Evolutionary conservation across 2,329 filamentous ascomycete genomes (phyloP).

Genomic region (Trichoderma atrobrunneum): DNA sequence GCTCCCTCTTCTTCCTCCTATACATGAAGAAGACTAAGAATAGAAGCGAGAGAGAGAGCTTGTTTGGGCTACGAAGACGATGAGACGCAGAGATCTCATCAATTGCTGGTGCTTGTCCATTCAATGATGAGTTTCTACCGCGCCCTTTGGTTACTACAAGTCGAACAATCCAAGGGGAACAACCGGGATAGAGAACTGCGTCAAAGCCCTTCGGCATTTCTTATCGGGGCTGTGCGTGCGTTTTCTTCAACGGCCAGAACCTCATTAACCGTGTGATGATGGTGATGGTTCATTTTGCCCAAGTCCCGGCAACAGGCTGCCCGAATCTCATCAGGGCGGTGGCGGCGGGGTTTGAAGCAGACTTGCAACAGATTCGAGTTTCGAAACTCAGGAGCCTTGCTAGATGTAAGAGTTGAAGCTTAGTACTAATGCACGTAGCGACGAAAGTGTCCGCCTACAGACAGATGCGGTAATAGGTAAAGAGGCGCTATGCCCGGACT

Average conservation of each 20-base stretch:
- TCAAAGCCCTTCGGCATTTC: background rate
- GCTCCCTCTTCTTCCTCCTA: background rate
- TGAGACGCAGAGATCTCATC: background rate
- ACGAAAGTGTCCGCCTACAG: background rate
- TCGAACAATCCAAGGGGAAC: background rate
- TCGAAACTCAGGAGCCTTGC: constrained; percentile 33
- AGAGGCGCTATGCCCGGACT: background rate
- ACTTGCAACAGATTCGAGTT: constrained; percentile 47
- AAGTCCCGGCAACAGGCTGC: background rate
- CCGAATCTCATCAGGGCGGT: background rate
- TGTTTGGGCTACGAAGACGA: background rate
- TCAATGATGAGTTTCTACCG: background rate
- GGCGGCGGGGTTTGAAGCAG: constrained; percentile 42
- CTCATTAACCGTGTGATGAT: background rate
- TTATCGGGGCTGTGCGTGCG: background rate
- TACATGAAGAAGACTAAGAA: background rate
- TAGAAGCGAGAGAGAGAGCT: background rate
- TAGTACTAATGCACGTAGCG: background rate
- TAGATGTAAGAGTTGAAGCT: constrained; percentile 20
- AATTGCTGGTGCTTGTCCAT: background rate
- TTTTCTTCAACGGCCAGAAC: background rate
- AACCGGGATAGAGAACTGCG: background rate
- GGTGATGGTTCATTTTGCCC: background rate
- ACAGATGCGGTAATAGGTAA: background rate
- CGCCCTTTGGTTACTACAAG: background rate